Conservation (phyloP, 306 rosid species). For the Boehmeria nivea region DNA sequence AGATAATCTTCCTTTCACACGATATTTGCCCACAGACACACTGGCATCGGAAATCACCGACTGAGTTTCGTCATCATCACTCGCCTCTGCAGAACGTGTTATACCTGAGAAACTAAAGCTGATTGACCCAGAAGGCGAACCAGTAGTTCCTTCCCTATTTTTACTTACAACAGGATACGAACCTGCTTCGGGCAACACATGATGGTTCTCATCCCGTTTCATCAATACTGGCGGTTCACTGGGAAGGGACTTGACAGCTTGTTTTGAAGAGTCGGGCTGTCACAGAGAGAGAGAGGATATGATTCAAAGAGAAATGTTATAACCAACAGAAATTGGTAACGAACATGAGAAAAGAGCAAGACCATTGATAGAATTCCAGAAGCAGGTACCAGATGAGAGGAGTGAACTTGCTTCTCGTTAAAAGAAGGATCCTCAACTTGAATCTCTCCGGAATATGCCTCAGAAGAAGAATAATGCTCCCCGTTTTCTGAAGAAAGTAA, state of each 20-base stretch:
- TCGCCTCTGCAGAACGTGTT: slow-evolving; percentile 41
- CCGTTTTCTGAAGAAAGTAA: slow-evolving; percentile 32
- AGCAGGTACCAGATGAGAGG: slow-evolving; percentile 23
- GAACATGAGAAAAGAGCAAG: not conserved
- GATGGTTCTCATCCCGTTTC: no score
- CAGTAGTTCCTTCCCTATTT: no score
- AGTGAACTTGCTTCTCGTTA: slow-evolving; percentile 4
- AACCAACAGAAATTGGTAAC: not conserved
- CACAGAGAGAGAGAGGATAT: slow-evolving; percentile 5
- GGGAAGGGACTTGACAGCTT: no score
- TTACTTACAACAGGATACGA: no score
- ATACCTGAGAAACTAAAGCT: slow-evolving; percentile 51
- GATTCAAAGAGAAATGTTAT: not conserved
- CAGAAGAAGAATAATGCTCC: slow-evolving; percentile 26
- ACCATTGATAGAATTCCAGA: slow-evolving; percentile 35
- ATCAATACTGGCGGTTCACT: no score
- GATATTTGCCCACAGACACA: slow-evolving; percentile 60
- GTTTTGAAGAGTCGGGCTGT: slow-evolving; percentile 38
- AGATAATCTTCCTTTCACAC: slow-evolving; percentile 55
- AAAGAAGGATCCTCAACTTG: slow-evolving; percentile 20
- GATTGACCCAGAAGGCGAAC: slow-evolving; percentile 31
- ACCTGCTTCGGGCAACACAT: no score
- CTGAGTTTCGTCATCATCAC: slow-evolving; percentile 46
- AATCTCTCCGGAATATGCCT: slow-evolving; percentile 28
- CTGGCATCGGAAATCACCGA: slow-evolving; percentile 52